phyloP scores from a whole-genome alignment of 352 stramenopile species.

The Globisporangium nagaii region DNA sequence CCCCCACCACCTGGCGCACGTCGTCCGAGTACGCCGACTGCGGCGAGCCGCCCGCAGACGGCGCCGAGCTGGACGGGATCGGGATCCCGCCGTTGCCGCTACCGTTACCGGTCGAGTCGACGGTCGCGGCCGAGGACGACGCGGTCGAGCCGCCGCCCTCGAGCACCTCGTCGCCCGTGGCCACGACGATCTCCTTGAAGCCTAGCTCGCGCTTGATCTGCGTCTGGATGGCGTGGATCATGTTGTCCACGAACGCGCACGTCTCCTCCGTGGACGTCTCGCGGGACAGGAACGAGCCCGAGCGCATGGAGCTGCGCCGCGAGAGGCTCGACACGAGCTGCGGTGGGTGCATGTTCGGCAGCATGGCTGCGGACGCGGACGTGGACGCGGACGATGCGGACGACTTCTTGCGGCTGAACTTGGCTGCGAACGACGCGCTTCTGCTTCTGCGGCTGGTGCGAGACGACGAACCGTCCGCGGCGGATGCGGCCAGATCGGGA shows the following conservation, averaged over 20 bases:
- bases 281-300: constrained; percentile 15
- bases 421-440: constrained; percentile 3
- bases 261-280: constrained; percentile 56
- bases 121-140: constrained; percentile 1
- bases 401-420: constrained; percentile 5
- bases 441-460: background rate
- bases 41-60: constrained; percentile 6
- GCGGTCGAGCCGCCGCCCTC: constrained; percentile 1
- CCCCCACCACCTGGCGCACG: constrained; percentile 10
- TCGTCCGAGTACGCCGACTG: constrained; percentile 21
- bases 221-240: constrained; percentile 60
- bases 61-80: constrained; percentile 5
- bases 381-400: background rate
- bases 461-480: background rate
- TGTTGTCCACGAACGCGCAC: constrained; percentile 50
- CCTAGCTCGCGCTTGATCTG: constrained; percentile 54
- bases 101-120: background rate
- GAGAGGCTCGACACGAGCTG: constrained; percentile 29
- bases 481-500: background rate
- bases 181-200: constrained; percentile 61
- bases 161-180: constrained; percentile 39
- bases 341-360: constrained; percentile 30
- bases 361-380: no score
- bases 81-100: background rate
- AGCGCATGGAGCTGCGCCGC: constrained; percentile 28